phyloP scores from a whole-genome alignment of 352 stramenopile species.

The Achlya hypogyna region DNA sequence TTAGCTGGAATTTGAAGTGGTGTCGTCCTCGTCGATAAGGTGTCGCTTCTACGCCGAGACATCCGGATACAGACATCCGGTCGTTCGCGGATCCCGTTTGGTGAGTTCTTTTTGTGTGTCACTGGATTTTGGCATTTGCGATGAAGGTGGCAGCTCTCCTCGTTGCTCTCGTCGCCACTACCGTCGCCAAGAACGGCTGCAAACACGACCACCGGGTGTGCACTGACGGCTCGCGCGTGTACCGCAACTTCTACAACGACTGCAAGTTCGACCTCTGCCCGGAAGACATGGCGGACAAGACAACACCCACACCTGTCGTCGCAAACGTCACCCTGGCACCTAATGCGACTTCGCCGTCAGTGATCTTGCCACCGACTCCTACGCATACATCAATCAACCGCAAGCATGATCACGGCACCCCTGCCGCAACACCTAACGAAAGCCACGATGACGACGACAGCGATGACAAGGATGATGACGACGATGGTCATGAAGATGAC shows the following conservation, averaged over 20 bases:
- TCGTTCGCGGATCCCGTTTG: not conserved
- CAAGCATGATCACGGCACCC: not conserved
- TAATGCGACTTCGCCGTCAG: not conserved
- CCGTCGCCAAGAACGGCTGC: not conserved
- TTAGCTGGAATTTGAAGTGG: not conserved
- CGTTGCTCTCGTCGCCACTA: not conserved
- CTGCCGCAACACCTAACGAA: not conserved
- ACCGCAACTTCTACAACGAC: conserved; percentile 16
- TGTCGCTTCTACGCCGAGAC: not conserved
- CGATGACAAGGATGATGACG: not conserved
- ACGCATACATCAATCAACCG: not conserved
- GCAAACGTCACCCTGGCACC: not conserved
- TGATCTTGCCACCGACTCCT: not conserved
- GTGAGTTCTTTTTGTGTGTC: not conserved
- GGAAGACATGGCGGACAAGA: conserved; percentile 1
- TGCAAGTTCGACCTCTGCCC: conserved; percentile 13
- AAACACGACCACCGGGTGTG: conserved; percentile 1
- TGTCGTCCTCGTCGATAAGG: not conserved
- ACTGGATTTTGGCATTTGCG: not conserved
- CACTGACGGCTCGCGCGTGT: conserved; percentile 4
- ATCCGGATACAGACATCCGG: not conserved
- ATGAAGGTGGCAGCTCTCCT: not conserved
- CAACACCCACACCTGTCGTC: not conserved
- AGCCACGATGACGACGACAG: not conserved
- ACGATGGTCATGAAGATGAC: not conserved